Evolutionary conservation across 306 rosid genomes (phyloP).

Genomic region (Bauhinia variegata): DNA sequence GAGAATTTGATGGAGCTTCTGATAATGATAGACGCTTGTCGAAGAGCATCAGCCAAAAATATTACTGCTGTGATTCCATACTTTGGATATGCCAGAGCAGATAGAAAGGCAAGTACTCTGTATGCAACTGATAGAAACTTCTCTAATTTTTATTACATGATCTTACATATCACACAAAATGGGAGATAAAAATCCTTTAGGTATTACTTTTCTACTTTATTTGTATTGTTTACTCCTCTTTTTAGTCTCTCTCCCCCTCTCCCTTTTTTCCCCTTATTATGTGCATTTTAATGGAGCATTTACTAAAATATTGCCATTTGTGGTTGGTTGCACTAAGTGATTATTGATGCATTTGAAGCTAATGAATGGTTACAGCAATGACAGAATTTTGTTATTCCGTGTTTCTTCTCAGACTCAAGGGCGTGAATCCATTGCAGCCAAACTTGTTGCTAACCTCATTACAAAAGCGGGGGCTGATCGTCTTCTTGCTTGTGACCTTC

Average conservation of each 20-base stretch:
- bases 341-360: conserved; percentile 1
- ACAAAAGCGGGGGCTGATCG: conserved; percentile 98
- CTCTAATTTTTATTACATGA: not conserved
- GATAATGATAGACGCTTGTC: conserved; percentile 91
- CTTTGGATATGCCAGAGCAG: conserved; percentile 98
- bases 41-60: conserved; percentile 92
- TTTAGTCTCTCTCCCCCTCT: not conserved
- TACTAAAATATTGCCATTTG: not conserved
- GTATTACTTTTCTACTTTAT: not conserved
- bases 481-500: conserved; percentile 98
- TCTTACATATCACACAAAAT: not conserved
- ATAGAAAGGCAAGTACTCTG: conserved; percentile 76
- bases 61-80: conserved; percentile 93
- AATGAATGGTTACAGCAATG: conserved; percentile 15
- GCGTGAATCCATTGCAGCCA: conserved; percentile 98
- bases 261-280: not conserved
- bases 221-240: not conserved
- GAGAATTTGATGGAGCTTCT: conserved; percentile 95
- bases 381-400: not conserved
- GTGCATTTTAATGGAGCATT: conserved; percentile 3
- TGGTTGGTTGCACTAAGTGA: conserved; percentile 11
- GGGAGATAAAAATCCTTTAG: not conserved
- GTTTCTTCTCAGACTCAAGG: conserved; percentile 75
- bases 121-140: not conserved
- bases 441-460: conserved; percentile 89